Percentiles rank a stretch among this genome's conserved stretches.
These are phyloP conservation scores for Penicillium sp. DNA, from an alignment of 2,329 filamentous ascomycete species.

Conservation along the genomic window DNA sequence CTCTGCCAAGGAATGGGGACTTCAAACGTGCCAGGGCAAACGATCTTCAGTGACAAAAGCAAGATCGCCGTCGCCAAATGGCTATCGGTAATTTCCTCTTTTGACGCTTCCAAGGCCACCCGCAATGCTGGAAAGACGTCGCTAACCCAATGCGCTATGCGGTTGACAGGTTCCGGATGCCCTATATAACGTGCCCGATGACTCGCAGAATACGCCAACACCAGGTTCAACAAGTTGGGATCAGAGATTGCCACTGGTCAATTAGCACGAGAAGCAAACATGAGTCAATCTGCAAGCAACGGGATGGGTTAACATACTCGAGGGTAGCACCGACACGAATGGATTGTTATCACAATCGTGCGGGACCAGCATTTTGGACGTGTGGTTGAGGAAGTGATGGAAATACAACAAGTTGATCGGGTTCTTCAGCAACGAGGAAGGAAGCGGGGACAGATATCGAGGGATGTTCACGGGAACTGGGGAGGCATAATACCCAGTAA, in stretches of 20 bases:
- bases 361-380: slow-evolving; percentile 66
- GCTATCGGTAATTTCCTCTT: slow-evolving; percentile 67
- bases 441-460: slow-evolving; percentile 59
- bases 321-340: slow-evolving; percentile 62
- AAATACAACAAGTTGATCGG: slow-evolving; percentile 80
- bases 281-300: slow-evolving; percentile 33
- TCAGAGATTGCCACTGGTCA: slow-evolving; percentile 48
- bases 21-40: slow-evolving; percentile 78
- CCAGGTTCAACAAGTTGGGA: slow-evolving; percentile 69
- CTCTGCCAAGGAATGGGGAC: slow-evolving; percentile 79
- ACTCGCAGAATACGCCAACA: slow-evolving; percentile 81
- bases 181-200: slow-evolving; percentile 74
- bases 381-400: slow-evolving; percentile 77
- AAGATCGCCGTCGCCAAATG: slow-evolving; percentile 82
- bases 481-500: slow-evolving; percentile 69
- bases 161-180: slow-evolving; percentile 72
- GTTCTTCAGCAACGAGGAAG: slow-evolving; percentile 63
- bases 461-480: slow-evolving; percentile 67
- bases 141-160: slow-evolving; percentile 79
- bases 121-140: slow-evolving; percentile 69
- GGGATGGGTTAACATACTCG: slow-evolving; percentile 52
- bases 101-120: slow-evolving; percentile 63
- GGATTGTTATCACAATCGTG: slow-evolving; percentile 64
- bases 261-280: slow-evolving; percentile 40
- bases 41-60: slow-evolving; percentile 80